Percentiles rank a stretch among this genome's conserved stretches.
Conservation (phyloP, 495 filamentous ascomycete species). For the Ramalina intermedia region DNA sequence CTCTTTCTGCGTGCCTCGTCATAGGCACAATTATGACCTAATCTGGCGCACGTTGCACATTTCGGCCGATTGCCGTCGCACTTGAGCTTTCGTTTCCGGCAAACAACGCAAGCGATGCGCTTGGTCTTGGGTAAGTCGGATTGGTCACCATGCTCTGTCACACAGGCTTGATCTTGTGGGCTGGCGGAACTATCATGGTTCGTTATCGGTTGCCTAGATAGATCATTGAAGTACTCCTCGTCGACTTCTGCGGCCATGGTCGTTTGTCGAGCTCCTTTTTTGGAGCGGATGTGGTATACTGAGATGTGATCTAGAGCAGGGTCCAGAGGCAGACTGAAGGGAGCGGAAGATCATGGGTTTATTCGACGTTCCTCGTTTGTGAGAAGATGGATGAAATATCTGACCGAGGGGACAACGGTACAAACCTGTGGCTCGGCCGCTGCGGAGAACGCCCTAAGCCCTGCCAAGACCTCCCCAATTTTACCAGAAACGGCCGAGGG, state of each 20-base stretch:
- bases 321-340: too few species aligned
- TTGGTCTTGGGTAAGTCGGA: conserved; percentile 66
- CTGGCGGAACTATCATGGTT: conserved; percentile 17
- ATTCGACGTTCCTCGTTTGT: too few species aligned
- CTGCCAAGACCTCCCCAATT: too few species aligned
- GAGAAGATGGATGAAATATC: too few species aligned
- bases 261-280: neutral
- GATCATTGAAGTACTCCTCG: conserved; percentile 41
- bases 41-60: conserved; percentile 79
- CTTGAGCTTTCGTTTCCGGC: conserved; percentile 81
- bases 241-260: conserved; percentile 3
- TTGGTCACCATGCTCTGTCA: conserved; percentile 28
- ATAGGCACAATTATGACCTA: conserved; percentile 86
- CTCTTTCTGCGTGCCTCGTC: conserved; percentile 96
- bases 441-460: too few species aligned
- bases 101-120: conserved; percentile 93
- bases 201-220: conserved; percentile 28
- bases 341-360: too few species aligned
- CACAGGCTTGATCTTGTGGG: conserved; percentile 20
- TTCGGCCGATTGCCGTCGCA: conserved; percentile 61
- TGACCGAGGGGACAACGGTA: too few species aligned
- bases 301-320: too few species aligned
- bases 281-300: too few species aligned
- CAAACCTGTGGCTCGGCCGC: too few species aligned
- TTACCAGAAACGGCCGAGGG: too few species aligned